phyloP scores from a whole-genome alignment of 495 filamentous ascomycete genomes.

The Xylaria cubensis region DNA sequence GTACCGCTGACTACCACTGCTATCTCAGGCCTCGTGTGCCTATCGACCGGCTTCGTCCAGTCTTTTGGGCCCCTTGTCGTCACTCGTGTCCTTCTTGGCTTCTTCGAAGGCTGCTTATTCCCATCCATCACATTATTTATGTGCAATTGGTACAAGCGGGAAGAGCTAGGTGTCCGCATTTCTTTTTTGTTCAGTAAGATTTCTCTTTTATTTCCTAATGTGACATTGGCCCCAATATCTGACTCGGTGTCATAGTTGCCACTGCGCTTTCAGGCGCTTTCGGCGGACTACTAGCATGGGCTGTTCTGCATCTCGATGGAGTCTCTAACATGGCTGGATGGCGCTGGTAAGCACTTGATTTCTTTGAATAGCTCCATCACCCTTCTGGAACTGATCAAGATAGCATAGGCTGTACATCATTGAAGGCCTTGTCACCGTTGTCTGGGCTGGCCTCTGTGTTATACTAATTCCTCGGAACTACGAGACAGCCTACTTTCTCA shows the following conservation, averaged over 20 bases:
- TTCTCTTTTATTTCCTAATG: too few relatives aligned
- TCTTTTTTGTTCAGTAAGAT: conserved; percentile 38
- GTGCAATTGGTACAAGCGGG: conserved; percentile 46
- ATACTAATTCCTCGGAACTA: conserved; percentile 46
- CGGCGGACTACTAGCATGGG: conserved; percentile 57
- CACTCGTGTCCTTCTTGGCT: conserved; percentile 40
- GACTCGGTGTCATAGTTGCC: conserved; percentile 27
- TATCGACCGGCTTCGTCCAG: conserved; percentile 40
- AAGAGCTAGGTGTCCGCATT: conserved; percentile 40
- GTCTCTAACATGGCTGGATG: conserved; percentile 45
- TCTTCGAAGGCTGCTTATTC: conserved; percentile 43
- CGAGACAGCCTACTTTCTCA: conserved; percentile 59
- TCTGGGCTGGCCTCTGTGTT: conserved; percentile 37
- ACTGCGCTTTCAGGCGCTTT: conserved; percentile 45
- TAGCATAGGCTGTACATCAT: conserved; percentile 47
- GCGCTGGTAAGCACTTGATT: conserved; percentile 40
- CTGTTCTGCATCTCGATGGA: conserved; percentile 46
- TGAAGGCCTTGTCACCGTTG: conserved; percentile 47
- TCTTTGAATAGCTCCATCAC: too few relatives aligned
- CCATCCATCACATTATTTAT: conserved; percentile 40
- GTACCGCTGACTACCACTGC: not conserved
- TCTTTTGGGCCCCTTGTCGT: conserved; percentile 38
- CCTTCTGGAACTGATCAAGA: not conserved
- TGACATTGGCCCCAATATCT: not conserved
- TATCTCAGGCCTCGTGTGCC: conserved; percentile 29